Percentiles rank a stretch among this genome's conserved stretches.
phyloP scores from a whole-genome alignment of 2,329 filamentous ascomycete species.

The Paradendryphiella salina region DNA sequence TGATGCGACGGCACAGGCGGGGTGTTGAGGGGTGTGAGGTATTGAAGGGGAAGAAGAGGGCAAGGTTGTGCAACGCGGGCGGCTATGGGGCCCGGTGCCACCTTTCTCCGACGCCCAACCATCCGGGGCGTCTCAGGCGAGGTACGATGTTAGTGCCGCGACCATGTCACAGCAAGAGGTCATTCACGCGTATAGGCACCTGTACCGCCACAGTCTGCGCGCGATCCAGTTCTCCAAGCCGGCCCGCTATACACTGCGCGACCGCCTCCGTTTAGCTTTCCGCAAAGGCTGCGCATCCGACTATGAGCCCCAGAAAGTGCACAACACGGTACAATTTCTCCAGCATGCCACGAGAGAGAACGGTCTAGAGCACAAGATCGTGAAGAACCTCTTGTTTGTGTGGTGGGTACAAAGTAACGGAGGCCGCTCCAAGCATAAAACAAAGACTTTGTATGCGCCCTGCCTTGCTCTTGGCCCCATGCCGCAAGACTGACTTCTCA shows the following conservation, averaged over 20 bases:
- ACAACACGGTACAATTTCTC: slow-evolving; percentile 72
- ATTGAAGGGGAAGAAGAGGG: slow-evolving; percentile 14
- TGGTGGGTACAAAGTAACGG: slow-evolving; percentile 52
- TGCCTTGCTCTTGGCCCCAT: background rate
- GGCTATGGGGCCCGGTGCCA: slow-evolving; percentile 12
- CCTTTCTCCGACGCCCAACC: slow-evolving; percentile 22
- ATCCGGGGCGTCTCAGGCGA: slow-evolving; percentile 6
- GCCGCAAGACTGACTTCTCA: slow-evolving; percentile 11
- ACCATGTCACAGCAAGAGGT: slow-evolving; percentile 51
- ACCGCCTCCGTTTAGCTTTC: slow-evolving; percentile 52
- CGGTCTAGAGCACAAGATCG: slow-evolving; percentile 71
- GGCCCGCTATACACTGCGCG: slow-evolving; percentile 64
- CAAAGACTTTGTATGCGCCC: slow-evolving; percentile 26
- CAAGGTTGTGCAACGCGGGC: slow-evolving; percentile 7
- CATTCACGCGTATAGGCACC: slow-evolving; percentile 67
- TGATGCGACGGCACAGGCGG: slow-evolving; percentile 26
- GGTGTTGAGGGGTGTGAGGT: slow-evolving; percentile 16
- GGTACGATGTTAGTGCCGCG: slow-evolving; percentile 3
- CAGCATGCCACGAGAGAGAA: slow-evolving; percentile 63
- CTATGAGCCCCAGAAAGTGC: slow-evolving; percentile 53
- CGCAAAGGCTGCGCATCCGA: slow-evolving; percentile 38
- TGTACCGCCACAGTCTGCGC: slow-evolving; percentile 68
- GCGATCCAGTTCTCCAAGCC: slow-evolving; percentile 74
- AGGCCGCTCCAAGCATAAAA: slow-evolving; percentile 34
- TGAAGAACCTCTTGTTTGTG: slow-evolving; percentile 66